Evolutionary conservation across 495 filamentous ascomycete genomes (phyloP), one percentile per base, ranked within the genome.

Genomic region (Aspergillus olivimuriae): DNA sequence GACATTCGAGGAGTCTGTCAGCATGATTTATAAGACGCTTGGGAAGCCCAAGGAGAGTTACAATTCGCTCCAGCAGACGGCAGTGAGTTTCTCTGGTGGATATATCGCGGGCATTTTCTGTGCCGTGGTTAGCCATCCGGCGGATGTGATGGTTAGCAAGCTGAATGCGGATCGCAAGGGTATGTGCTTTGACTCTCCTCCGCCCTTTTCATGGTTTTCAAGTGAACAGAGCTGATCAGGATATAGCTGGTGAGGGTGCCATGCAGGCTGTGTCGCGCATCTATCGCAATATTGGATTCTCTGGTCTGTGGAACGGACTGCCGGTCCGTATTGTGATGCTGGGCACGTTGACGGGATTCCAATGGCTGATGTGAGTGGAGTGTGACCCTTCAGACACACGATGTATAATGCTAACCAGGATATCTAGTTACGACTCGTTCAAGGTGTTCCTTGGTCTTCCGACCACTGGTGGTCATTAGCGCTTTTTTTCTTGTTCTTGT

Each of bases 101-200:
- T 86, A 86, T 52, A 81, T 86, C 60, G 82, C 82, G 15, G 82
- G 82, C 53, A 75, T 86, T 45, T 78, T 81, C 34, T 83, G 80
- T 57, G 82, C 82, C 4, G 70, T 82, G 47, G 73, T 82, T 41
- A 76, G 73, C 46, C 75, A 80, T 63, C 77, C 77, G 20, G 77
- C 78, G 33, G 82, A 86, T 72, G 81, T 86, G 10, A 83, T 86
- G 82, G 82, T 86, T 33, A 81, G 76, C 62, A 83, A 84, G 51
- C 57, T 83, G 61, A 83, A 84, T 65, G 72, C 74, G 10, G 79
- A 83, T 61, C 68, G 80, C 7, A 70, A 82, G 57, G 61, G 77
- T 81, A 52, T 26, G 31, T 34, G 26, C 14, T 55, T 34, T 32
- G n/a, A 15, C 42, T 22, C 22, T 15, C 19, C 37, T 28, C 7